Conservation (phyloP, 139 green algal genomes). For the Micractinium sp. region DNA sequence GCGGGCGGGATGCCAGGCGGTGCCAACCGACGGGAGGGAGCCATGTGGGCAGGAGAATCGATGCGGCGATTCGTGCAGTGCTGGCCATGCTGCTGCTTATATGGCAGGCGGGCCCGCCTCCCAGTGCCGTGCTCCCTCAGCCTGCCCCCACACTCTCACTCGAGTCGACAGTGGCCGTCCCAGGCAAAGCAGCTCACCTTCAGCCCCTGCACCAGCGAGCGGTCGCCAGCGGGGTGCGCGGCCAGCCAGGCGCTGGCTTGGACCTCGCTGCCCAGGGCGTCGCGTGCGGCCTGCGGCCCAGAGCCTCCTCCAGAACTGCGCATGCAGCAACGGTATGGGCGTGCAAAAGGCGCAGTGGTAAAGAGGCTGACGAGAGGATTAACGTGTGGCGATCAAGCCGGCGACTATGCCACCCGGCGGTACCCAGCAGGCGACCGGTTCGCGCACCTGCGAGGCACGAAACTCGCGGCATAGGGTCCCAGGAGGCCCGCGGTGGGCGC, state of each 20-base stretch:
- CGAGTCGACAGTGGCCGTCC: too few species aligned
- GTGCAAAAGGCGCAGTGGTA: neutral
- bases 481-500: constrained; percentile 72
- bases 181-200: constrained; percentile 66
- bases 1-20: neutral
- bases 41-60: neutral
- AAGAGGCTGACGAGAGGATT: neutral
- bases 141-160: too few species aligned
- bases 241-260: constrained; percentile 77
- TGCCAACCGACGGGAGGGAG: neutral
- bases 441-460: constrained; percentile 76
- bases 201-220: constrained; percentile 91
- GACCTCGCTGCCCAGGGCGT: constrained; percentile 94
- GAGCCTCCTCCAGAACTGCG: constrained; percentile 73
- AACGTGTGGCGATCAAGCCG: neutral
- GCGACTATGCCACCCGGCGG: neutral
- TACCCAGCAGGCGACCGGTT: neutral
- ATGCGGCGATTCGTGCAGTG: neutral
- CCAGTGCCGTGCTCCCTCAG: too few species aligned
- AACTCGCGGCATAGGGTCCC: constrained; percentile 72
- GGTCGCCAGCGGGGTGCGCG: constrained; percentile 88
- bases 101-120: too few species aligned
- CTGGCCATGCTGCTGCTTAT: too few species aligned
- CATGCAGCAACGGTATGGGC: neutral
- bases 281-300: constrained; percentile 88